phyloP scores from a whole-genome alignment of 164 flowering plant genomes.

The Umbellularia californica region DNA sequence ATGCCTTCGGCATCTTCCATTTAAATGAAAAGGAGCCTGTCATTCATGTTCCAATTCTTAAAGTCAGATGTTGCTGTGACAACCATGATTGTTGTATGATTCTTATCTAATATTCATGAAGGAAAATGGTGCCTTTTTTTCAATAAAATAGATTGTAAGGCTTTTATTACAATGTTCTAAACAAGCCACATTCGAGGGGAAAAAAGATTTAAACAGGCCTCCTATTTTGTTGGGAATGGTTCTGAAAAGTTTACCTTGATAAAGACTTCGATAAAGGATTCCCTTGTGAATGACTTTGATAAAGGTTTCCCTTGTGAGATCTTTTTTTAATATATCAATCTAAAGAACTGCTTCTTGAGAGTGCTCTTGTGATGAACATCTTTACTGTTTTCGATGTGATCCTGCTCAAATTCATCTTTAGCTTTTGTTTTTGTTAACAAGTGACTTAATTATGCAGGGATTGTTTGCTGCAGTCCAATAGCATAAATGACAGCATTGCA shows the following conservation, averaged over 20 bases:
- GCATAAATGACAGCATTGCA: constrained; percentile 9
- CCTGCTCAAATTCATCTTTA: background rate
- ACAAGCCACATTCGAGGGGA: background rate
- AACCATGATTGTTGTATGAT: background rate
- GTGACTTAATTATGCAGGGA: constrained; percentile 27
- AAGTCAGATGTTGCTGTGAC: background rate
- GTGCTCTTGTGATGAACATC: background rate
- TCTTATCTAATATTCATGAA: background rate
- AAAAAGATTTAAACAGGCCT: too few species aligned
- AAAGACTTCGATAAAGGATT: too few species aligned
- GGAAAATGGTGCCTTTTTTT: background rate
- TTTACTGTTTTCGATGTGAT: background rate
- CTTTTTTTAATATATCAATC: background rate
- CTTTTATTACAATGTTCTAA: background rate
- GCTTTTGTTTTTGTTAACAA: background rate
- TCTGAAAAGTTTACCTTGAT: too few species aligned
- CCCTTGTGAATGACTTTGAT: background rate
- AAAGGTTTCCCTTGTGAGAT: background rate
- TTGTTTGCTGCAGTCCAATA: constrained; percentile 9
- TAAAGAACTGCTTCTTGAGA: background rate
- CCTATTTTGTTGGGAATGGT: too few species aligned
- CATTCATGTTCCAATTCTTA: background rate
- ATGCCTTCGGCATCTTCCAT: background rate
- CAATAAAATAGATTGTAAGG: background rate
- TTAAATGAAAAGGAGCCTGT: background rate